A percentile compares a stretch with the other conserved stretches of the same genome.
phyloP scores from a whole-genome alignment of 2,329 filamentous ascomycete species.

The Pseudocercospora fuligena region DNA sequence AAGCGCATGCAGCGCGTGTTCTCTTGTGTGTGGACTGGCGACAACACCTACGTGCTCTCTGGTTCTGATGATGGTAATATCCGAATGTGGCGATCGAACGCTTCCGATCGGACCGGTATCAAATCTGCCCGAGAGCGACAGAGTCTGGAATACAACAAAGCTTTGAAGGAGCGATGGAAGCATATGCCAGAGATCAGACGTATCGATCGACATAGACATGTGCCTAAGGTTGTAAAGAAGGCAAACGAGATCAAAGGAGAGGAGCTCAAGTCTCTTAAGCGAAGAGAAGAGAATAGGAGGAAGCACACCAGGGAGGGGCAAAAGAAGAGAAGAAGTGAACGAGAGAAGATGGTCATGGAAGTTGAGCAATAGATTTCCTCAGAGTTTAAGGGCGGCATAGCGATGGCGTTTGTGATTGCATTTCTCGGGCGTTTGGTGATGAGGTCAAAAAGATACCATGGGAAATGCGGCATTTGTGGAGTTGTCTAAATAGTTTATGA shows the following conservation, averaged over 20 bases:
- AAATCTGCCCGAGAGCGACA: constrained; percentile 84
- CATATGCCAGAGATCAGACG: constrained; percentile 97
- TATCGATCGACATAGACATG: constrained; percentile 87
- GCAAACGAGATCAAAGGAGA: constrained; percentile 91
- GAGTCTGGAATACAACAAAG: constrained; percentile 88
- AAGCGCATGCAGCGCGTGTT: constrained; percentile 98
- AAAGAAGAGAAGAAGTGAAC: constrained; percentile 73
- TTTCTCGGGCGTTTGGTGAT: not conserved
- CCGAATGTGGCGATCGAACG: constrained; percentile 85
- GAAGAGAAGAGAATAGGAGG: constrained; percentile 90
- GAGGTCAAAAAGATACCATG: not conserved
- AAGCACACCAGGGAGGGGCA: constrained; percentile 87
- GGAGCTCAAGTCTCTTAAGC: constrained; percentile 85
- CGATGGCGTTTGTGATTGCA: constrained; percentile 21
- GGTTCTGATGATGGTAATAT: constrained; percentile 94
- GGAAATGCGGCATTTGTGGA: not conserved
- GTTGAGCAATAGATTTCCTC: constrained; percentile 56
- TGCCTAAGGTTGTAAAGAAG: constrained; percentile 94
- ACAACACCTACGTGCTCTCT: constrained; percentile 85
- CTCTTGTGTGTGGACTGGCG: constrained; percentile 81
- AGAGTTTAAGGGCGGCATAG: constrained; percentile 14
- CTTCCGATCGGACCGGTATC: constrained; percentile 80
- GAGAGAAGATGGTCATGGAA: constrained; percentile 90
- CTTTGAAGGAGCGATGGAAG: constrained; percentile 79
- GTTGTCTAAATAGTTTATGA: not conserved